These are phyloP conservation scores for Globisporangium nagaii DNA, from an alignment of 352 stramenopile genomes.

Conservation along the genomic window DNA sequence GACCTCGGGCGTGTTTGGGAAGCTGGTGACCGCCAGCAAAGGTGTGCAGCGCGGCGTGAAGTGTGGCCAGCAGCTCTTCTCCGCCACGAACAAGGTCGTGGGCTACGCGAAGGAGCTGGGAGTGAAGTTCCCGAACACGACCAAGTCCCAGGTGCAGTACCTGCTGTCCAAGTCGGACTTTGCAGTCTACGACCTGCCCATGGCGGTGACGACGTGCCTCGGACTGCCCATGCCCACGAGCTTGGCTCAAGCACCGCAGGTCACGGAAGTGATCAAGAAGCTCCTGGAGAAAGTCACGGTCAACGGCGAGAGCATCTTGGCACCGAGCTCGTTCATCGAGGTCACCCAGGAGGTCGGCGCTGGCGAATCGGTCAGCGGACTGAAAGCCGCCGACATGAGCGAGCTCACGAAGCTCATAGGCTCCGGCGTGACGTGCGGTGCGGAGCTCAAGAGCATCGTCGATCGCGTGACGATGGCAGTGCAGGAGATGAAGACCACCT, in stretches of 20 bases:
- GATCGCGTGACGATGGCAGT: conserved; percentile 38
- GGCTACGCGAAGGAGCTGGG: conserved; percentile 29
- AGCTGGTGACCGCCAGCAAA: conserved; percentile 27
- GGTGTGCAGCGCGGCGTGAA: conserved; percentile 30
- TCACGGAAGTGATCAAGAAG: conserved; percentile 5
- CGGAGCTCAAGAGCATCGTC: conserved; percentile 39
- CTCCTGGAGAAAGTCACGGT: conserved; percentile 16
- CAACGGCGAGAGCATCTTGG: conserved; percentile 30
- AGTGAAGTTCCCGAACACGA: conserved; percentile 23
- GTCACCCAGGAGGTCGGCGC: conserved; percentile 16
- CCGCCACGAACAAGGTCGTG: conserved; percentile 33
- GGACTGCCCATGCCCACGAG: conserved; percentile 14
- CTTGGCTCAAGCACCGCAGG: background rate
- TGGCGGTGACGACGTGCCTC: conserved; percentile 33
- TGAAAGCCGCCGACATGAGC: background rate
- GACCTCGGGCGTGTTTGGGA: conserved; percentile 25
- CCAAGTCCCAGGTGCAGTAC: conserved; percentile 36
- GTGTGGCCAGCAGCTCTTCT: conserved; percentile 38
- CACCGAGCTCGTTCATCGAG: conserved; percentile 18
- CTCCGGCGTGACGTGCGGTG: too few species aligned
- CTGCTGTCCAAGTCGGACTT: conserved; percentile 47
- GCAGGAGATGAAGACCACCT: conserved; percentile 24
- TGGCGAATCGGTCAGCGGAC: background rate
- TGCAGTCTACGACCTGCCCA: conserved; percentile 43
- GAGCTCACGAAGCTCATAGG: conserved; percentile 26